Evolutionary conservation across 345 rosid species (phyloP).

Genomic region (Eucalyptus marginata): DNA sequence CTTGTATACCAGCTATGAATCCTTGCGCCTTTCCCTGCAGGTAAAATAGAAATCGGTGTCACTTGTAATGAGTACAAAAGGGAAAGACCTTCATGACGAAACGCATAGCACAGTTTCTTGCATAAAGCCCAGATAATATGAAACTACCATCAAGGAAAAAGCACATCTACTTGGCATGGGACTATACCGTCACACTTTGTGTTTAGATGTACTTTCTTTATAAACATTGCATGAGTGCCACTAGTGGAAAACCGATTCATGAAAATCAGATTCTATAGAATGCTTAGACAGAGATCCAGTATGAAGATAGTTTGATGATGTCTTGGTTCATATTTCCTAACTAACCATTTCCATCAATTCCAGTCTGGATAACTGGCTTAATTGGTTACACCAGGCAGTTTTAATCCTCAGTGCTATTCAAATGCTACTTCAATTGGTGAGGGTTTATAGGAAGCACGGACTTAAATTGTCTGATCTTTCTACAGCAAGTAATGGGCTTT

Average conservation of each 20-base stretch:
- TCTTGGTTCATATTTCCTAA: background rate
- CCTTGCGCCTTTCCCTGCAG: constrained; percentile 50
- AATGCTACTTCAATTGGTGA: background rate
- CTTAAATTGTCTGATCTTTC: background rate
- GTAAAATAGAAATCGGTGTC: background rate
- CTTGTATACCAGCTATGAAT: constrained; percentile 32
- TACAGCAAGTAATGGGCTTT: background rate
- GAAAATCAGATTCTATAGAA: background rate
- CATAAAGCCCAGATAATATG: background rate
- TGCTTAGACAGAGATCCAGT: background rate
- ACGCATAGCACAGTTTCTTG: background rate
- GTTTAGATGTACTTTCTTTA: background rate
- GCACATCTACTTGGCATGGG: background rate
- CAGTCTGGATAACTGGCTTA: background rate
- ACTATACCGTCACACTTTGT: background rate
- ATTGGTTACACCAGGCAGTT: background rate
- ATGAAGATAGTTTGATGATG: background rate
- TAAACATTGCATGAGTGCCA: background rate
- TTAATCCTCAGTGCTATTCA: background rate
- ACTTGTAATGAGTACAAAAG: background rate
- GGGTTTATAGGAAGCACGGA: background rate
- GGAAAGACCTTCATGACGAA: background rate
- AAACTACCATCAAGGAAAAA: background rate
- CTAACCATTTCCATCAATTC: background rate
- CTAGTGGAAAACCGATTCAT: background rate